phyloP scores from a whole-genome alignment of 2,329 filamentous ascomycete species.

The Fusarium agapanthi region DNA sequence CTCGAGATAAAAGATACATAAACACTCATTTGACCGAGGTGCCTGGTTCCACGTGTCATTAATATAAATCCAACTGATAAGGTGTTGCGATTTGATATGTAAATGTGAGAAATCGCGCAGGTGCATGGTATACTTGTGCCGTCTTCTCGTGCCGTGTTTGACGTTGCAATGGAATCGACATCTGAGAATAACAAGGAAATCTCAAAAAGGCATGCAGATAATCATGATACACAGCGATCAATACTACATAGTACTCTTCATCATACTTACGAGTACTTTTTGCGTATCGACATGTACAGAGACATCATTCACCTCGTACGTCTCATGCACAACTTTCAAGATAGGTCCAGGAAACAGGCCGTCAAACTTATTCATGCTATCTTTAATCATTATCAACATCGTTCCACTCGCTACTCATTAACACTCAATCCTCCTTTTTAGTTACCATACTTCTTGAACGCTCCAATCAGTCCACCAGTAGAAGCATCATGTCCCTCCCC shows the following conservation, averaged over 20 bases:
- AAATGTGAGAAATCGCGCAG: slow-evolving; percentile 24
- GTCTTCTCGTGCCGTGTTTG: neutral
- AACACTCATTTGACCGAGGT: neutral
- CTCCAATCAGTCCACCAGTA: slow-evolving; percentile 87
- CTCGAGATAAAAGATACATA: neutral
- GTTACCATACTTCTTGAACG: slow-evolving; percentile 81
- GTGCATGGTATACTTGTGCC: neutral
- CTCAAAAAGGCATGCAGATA: neutral
- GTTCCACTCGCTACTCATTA: slow-evolving; percentile 17
- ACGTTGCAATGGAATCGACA: neutral
- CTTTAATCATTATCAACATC: slow-evolving; percentile 32
- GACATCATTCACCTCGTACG: neutral
- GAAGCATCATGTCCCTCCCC: slow-evolving; percentile 82
- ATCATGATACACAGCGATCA: neutral
- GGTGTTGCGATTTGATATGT: slow-evolving; percentile 8
- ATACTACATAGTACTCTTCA: neutral
- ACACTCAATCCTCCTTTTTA: slow-evolving; percentile 50
- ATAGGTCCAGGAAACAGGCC: neutral
- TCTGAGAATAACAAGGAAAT: neutral
- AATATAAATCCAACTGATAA: neutral
- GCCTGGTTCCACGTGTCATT: slow-evolving; percentile 16
- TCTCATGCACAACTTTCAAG: too few relatives aligned
- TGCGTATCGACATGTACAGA: neutral
- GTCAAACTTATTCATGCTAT: slow-evolving; percentile 31
- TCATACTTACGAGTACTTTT: neutral